Evolutionary conservation across 495 filamentous ascomycete genomes (phyloP).

Genomic region (Paragyromitra xinjiangensis): DNA sequence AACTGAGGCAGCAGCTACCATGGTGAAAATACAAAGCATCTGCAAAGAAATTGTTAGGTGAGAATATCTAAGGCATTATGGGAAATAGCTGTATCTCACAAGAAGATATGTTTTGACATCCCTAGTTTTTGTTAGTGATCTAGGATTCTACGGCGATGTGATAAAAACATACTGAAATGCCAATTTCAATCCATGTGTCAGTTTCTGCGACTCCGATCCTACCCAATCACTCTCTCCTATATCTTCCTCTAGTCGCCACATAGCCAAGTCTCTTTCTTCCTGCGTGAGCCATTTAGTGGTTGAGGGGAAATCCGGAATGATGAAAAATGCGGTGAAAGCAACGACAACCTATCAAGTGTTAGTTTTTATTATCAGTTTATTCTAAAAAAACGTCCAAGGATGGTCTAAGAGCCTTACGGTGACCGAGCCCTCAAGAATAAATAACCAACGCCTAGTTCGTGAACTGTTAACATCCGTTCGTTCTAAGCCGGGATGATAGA

Average conservation of each 20-base stretch:
- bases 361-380: neutral
- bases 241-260: slow-evolving; percentile 68
- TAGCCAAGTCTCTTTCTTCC: slow-evolving; percentile 67
- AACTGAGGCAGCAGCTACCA: slow-evolving; percentile 75
- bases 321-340: slow-evolving; percentile 62
- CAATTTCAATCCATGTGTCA: slow-evolving; percentile 73
- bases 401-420: slow-evolving; percentile 61
- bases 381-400: slow-evolving; percentile 57
- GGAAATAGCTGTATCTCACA: slow-evolving; percentile 38
- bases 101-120: slow-evolving; percentile 65
- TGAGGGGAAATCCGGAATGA: slow-evolving; percentile 74
- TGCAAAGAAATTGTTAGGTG: slow-evolving; percentile 56
- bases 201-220: slow-evolving; percentile 66
- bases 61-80: neutral
- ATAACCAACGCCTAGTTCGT: slow-evolving; percentile 67
- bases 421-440: slow-evolving; percentile 74
- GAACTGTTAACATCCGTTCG: neutral
- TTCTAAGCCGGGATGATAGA: neutral
- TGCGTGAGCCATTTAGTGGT: slow-evolving; percentile 65
- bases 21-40: slow-evolving; percentile 74
- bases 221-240: slow-evolving; percentile 81
- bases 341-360: slow-evolving; percentile 36
- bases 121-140: slow-evolving; percentile 14
- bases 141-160: too few relatives aligned
- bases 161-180: slow-evolving; percentile 63